Conservation (phyloP, 2,329 filamentous ascomycete species). For the Cadophora gregata region DNA sequence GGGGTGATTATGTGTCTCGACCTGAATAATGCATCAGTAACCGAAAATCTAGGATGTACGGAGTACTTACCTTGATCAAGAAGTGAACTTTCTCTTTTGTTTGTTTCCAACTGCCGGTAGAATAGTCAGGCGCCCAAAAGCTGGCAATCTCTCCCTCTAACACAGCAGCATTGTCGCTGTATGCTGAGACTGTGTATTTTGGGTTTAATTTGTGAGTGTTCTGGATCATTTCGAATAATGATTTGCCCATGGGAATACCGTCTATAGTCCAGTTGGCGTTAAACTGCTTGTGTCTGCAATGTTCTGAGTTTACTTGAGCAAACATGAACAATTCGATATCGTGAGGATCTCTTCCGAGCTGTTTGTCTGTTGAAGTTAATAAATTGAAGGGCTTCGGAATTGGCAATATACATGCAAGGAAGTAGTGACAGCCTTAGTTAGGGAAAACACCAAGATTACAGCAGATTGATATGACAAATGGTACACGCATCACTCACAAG, state of each 20-base stretch:
- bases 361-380: slow-evolving; percentile 52
- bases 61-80: slow-evolving; percentile 74
- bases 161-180: slow-evolving; percentile 98
- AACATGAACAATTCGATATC: slow-evolving; percentile 99
- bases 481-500: slow-evolving; percentile 49
- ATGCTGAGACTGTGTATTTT: slow-evolving; percentile 87
- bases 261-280: slow-evolving; percentile 97
- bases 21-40: neutral
- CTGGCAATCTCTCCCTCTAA: slow-evolving; percentile 73
- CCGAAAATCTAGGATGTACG: neutral
- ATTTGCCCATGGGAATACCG: slow-evolving; percentile 77
- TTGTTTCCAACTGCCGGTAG: slow-evolving; percentile 85
- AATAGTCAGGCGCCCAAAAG: slow-evolving; percentile 87
- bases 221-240: slow-evolving; percentile 93
- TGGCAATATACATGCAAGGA: neutral
- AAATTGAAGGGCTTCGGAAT: neutral
- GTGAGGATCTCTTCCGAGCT: slow-evolving; percentile 62
- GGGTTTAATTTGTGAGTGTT: slow-evolving; percentile 89
- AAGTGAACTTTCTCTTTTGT: slow-evolving; percentile 87
- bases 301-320: slow-evolving; percentile 98
- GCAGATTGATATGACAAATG: neutral
- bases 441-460: neutral
- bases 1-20: slow-evolving; percentile 94
- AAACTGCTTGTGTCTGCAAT: slow-evolving; percentile 84
- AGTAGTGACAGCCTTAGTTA: neutral